phyloP scores from a whole-genome alignment of 2,329 filamentous ascomycete genomes.

The Leptographium procerum region DNA sequence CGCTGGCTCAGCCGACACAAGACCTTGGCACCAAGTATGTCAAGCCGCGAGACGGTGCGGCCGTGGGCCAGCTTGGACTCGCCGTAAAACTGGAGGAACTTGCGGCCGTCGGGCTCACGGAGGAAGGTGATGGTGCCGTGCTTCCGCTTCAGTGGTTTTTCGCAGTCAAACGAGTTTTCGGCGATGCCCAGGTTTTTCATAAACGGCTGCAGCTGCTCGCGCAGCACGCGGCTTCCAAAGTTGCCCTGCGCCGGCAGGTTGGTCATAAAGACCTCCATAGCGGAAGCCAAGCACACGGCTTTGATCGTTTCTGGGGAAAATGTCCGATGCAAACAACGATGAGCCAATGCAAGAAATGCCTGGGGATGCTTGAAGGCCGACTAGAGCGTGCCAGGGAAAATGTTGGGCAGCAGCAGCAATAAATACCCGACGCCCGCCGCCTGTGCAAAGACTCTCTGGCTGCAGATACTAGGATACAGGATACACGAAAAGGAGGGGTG shows the following conservation, averaged over 20 bases:
- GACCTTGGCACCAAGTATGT: constrained; percentile 17
- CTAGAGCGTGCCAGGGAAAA: background rate
- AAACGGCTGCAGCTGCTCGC: constrained; percentile 25
- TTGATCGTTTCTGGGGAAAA: background rate
- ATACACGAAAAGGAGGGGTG: background rate
- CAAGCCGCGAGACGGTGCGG: constrained; percentile 14
- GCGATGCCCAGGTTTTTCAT: constrained; percentile 29
- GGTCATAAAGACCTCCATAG: constrained; percentile 35
- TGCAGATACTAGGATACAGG: background rate
- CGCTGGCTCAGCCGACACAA: constrained; percentile 18
- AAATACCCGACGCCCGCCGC: background rate
- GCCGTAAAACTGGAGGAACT: constrained; percentile 29
- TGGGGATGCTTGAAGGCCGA: background rate
- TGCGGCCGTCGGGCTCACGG: constrained; percentile 22
- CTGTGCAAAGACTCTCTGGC: background rate
- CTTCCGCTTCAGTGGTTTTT: constrained; percentile 25
- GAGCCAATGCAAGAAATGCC: background rate
- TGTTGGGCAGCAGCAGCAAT: background rate
- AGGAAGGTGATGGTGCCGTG: constrained; percentile 34
- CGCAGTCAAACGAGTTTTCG: constrained; percentile 26
- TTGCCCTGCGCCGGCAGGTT: constrained; percentile 26
- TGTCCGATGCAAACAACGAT: background rate
- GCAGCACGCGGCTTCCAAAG: constrained; percentile 26
- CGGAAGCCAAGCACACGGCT: no score
- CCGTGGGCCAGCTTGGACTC: constrained; percentile 1